These are phyloP conservation scores for Pilasporangium apinafurcum DNA, from an alignment of 352 stramenopile genomes.

Conservation along the genomic window DNA sequence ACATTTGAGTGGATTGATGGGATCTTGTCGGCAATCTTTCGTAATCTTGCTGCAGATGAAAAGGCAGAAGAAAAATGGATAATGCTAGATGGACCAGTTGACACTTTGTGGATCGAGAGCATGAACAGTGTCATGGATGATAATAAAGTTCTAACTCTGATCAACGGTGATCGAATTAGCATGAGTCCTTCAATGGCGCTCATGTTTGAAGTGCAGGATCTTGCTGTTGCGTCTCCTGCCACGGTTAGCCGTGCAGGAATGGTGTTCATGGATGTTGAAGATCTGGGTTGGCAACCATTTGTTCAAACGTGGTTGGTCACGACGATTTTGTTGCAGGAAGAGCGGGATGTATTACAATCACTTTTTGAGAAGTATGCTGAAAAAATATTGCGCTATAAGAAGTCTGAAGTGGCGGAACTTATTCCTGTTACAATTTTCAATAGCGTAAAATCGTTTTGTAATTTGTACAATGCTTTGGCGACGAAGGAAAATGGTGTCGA, in stretches of 20 bases:
- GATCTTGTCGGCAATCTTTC: conserved; percentile 79
- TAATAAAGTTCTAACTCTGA: conserved; percentile 83
- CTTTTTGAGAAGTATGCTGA: conserved; percentile 85
- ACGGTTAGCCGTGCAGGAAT: conserved; percentile 92
- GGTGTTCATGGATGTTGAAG: conserved; percentile 90
- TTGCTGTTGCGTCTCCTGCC: conserved; percentile 90
- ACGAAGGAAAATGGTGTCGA: conserved; percentile 71
- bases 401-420: conserved; percentile 55
- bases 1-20: conserved; percentile 87
- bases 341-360: conserved; percentile 54
- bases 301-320: conserved; percentile 71
- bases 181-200: conserved; percentile 86
- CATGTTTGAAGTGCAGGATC: conserved; percentile 94
- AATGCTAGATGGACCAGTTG: conserved; percentile 82
- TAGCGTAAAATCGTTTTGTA: conserved; percentile 79
- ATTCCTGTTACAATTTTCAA: conserved; percentile 81
- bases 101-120: conserved; percentile 87
- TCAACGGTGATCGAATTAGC: conserved; percentile 83
- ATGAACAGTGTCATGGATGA: conserved; percentile 90
- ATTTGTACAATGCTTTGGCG: conserved; percentile 75
- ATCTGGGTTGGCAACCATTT: conserved; percentile 76
- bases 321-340: conserved; percentile 51
- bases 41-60: conserved; percentile 67
- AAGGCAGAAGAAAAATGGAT: conserved; percentile 86
- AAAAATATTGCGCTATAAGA: conserved; percentile 64